These are phyloP conservation scores for Fusarium succisae DNA, from an alignment of 2,329 filamentous ascomycete species.

Conservation along the genomic window DNA sequence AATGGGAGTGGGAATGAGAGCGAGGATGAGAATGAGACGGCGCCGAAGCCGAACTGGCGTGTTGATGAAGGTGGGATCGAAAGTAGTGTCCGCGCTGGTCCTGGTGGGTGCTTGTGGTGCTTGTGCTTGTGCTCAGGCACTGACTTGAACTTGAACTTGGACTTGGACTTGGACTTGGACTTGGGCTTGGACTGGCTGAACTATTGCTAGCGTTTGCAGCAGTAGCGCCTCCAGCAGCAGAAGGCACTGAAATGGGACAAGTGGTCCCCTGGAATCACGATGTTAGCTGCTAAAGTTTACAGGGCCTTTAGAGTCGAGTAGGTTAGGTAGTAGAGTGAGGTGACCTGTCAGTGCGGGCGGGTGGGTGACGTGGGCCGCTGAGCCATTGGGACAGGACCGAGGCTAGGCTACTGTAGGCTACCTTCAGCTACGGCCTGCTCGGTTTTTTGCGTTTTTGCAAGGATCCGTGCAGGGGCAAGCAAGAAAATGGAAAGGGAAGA, in stretches of 20 bases:
- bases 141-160: neutral
- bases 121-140: neutral
- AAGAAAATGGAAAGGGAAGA: constrained; percentile 12
- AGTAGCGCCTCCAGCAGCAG: constrained; percentile 6
- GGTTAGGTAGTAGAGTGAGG: neutral
- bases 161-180: neutral
- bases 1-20: constrained; percentile 1
- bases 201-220: constrained; percentile 17
- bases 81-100: constrained; percentile 28
- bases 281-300: constrained; percentile 20
- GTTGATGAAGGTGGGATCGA: constrained; percentile 36
- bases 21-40: neutral
- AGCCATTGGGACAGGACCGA: constrained; percentile 25
- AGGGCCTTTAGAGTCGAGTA: neutral
- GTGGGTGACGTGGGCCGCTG: constrained; percentile 43
- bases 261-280: constrained; percentile 22
- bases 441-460: constrained; percentile 8
- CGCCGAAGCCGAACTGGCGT: constrained; percentile 30
- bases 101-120: constrained; percentile 10
- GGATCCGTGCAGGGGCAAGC: constrained; percentile 25
- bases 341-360: constrained; percentile 39
- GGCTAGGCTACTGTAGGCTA: neutral
- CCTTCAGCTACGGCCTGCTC: neutral
- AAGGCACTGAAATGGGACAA: constrained; percentile 11
- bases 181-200: constrained; percentile 1